Evolutionary conservation across 768 basidiomycete species (phyloP).

Genomic region (Agaricus sinodeliciosus): DNA sequence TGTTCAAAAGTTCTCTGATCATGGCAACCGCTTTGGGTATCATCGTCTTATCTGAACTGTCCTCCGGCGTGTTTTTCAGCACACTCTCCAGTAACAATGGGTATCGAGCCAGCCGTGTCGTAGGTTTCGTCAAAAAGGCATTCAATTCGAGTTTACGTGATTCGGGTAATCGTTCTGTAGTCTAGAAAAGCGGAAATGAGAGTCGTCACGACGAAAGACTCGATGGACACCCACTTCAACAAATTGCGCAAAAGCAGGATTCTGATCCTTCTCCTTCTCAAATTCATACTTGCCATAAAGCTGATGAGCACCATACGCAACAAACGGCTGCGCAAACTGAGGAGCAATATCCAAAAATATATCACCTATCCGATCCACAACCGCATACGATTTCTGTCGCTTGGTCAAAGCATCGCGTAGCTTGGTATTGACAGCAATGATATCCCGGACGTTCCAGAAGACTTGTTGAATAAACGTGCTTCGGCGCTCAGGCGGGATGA

Average conservation of each 20-base stretch:
- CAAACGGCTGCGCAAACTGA: constrained; percentile 79
- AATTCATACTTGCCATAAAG: constrained; percentile 98
- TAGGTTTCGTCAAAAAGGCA: constrained; percentile 96
- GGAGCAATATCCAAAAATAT: constrained; percentile 83
- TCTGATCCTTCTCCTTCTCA: constrained; percentile 94
- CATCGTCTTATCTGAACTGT: constrained; percentile 75
- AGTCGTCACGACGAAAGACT: background rate
- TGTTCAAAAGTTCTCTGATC: constrained; percentile 74
- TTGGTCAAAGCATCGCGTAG: constrained; percentile 93
- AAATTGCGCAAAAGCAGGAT: constrained; percentile 88
- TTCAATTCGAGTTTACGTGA: constrained; percentile 96
- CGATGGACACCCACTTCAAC: constrained; percentile 67
- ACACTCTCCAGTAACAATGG: constrained; percentile 90
- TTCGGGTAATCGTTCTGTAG: constrained; percentile 87
- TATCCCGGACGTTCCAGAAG: constrained; percentile 97
- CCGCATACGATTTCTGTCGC: constrained; percentile 90
- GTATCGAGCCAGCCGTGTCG: constrained; percentile 94
- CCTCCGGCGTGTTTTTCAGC: constrained; percentile 85
- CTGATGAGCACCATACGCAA: constrained; percentile 93
- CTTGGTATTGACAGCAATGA: constrained; percentile 84
- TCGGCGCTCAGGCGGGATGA: constrained; percentile 71
- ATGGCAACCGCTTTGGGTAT: constrained; percentile 73
- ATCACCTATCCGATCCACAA: constrained; percentile 90
- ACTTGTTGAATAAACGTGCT: constrained; percentile 89
- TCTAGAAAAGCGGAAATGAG: constrained; percentile 24